Conservation (phyloP, 768 basidiomycete species). For the Hygrocybe coccinea region DNA sequence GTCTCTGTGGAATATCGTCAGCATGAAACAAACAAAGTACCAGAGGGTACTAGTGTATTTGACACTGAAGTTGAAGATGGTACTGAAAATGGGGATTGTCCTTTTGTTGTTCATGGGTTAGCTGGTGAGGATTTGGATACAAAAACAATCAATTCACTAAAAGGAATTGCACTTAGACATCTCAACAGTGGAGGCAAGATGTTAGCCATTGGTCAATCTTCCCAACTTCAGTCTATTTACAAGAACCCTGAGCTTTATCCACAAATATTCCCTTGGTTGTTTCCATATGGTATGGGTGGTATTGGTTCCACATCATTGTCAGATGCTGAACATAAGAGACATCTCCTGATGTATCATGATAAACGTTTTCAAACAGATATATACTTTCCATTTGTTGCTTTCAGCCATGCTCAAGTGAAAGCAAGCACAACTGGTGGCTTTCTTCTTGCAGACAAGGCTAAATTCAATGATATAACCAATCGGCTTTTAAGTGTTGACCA, state of each 20-base stretch:
- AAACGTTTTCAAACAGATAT: constrained; percentile 36
- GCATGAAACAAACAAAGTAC: constrained; percentile 2
- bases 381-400: constrained; percentile 34
- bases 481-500: constrained; percentile 22
- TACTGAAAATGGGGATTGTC: constrained; percentile 24
- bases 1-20: constrained; percentile 22
- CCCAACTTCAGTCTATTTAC: constrained; percentile 18
- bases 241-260: constrained; percentile 34
- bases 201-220: constrained; percentile 18
- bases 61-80: constrained; percentile 20
- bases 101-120: constrained; percentile 37
- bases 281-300: constrained; percentile 35
- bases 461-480: constrained; percentile 23
- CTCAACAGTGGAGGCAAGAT: constrained; percentile 11
- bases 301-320: constrained; percentile 20
- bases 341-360: constrained; percentile 35
- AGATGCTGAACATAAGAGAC: constrained; percentile 18
- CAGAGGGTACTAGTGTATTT: constrained; percentile 8
- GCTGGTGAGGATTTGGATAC: constrained; percentile 18
- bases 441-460: constrained; percentile 20
- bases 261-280: constrained; percentile 37
- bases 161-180: constrained; percentile 22
- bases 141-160: constrained; percentile 13
- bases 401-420: constrained; percentile 40
- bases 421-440: constrained; percentile 24